These are phyloP conservation scores for Gossypioides kirkii DNA, from an alignment of 345 rosid species.

Conservation along the genomic window DNA sequence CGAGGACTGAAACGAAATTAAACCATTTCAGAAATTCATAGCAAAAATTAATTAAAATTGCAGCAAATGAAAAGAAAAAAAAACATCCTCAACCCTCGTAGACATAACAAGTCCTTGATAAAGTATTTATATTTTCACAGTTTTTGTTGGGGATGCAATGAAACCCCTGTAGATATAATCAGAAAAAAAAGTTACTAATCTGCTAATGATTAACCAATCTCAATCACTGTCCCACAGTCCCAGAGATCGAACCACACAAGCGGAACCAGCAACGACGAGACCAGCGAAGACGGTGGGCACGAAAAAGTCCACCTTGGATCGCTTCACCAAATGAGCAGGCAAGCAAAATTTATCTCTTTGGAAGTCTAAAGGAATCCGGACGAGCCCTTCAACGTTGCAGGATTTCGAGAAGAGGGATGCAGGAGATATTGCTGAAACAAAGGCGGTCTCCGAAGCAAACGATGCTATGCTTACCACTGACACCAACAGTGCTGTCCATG, in stretches of 20 bases:
- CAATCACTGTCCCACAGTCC: slow-evolving; percentile 19
- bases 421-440: slow-evolving; percentile 30
- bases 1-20: no score
- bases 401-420: slow-evolving; percentile 20
- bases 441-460: slow-evolving; percentile 34
- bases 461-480: slow-evolving; percentile 26
- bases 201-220: background rate
- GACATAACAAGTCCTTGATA: background rate
- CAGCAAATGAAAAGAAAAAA: background rate
- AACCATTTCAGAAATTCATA: background rate
- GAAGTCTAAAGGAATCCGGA: slow-evolving; percentile 33
- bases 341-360: slow-evolving; percentile 26
- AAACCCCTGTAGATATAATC: background rate
- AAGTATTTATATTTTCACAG: background rate
- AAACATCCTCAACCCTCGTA: background rate
- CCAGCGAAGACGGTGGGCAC: slow-evolving; percentile 34
- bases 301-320: slow-evolving; percentile 34
- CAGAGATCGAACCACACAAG: slow-evolving; percentile 32
- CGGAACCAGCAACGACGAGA: slow-evolving; percentile 29
- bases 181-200: background rate
- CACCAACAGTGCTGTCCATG: slow-evolving; percentile 30
- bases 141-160: background rate
- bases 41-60: background rate
- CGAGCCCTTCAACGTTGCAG: slow-evolving; percentile 20
- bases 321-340: slow-evolving; percentile 28